Evolutionary conservation across 768 basidiomycete species (phyloP), one percentile per base, ranked within the genome.

Genomic region (Russula emetica): DNA sequence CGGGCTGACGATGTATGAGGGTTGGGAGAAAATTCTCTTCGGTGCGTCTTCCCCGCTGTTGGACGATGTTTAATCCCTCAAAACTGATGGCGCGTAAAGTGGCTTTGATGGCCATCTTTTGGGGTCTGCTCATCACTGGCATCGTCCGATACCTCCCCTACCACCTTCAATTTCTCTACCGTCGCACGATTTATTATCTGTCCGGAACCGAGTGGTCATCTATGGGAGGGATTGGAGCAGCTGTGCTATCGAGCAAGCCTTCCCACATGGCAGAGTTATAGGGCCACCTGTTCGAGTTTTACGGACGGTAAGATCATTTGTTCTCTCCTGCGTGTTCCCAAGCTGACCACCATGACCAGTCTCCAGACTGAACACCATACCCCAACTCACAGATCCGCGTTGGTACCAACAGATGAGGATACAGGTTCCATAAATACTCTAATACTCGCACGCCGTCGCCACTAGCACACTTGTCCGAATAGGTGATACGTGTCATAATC

Each of bases 21-120:
- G 82, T 62, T 87, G 86, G 87, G 88, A 88, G 78, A 84, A 85
- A 69, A 69, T 81, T 52, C 71, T 86, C 42, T 77, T 84, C 61
- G 70, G 86, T 87, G 70, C 71, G 86, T 64, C 53, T 10, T n/a
- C 7, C 13, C 36, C 11, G 11, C 16, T 34, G 36, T 26, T 14
- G 9, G 20, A 13, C 30, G 13, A 45, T 24, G 20, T 44, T 36
- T 18, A n/a, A 10, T 34, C 78, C 16, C 30, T 28, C 47, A 26
- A 18, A 28, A n/a, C 42, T 56, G 18, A 51, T 24, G 13, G 6
- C 11, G 42, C 9, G 32, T 45, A 2, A 18, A 67, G 66, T 64
- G 38, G 13, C 28, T 1, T 72, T 78, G 2, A 71, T 81, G 47
- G 69, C 79, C 44, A 70, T 75, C 3, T 64, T 79, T 30, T 66